Conservation (phyloP, 768 basidiomycete genomes). For the Scleroderma citrinum region DNA sequence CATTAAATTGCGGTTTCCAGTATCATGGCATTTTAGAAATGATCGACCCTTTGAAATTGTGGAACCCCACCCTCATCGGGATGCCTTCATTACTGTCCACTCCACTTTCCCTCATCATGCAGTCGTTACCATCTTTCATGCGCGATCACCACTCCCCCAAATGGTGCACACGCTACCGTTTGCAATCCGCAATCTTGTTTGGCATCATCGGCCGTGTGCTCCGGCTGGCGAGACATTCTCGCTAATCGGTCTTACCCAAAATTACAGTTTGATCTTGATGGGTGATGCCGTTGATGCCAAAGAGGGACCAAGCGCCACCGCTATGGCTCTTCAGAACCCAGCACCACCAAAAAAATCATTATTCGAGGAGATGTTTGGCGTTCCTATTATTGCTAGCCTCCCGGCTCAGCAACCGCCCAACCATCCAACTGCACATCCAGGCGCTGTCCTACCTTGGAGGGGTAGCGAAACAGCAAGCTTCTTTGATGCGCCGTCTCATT, state of each 20-base stretch:
- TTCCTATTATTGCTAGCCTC: conserved; percentile 51
- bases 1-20: conserved; percentile 31
- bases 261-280: conserved; percentile 61
- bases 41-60: conserved; percentile 35
- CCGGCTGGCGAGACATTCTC: conserved; percentile 37
- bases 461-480: conserved; percentile 40
- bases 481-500: conserved; percentile 68
- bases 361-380: conserved; percentile 89
- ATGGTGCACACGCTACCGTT: conserved; percentile 52
- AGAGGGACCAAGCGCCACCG: conserved; percentile 38
- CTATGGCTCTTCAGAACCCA: conserved; percentile 32
- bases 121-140: conserved; percentile 43
- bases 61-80: conserved; percentile 50
- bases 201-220: conserved; percentile 32
- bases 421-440: conserved; percentile 5
- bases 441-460: conserved; percentile 27
- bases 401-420: conserved; percentile 16
- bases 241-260: conserved; percentile 64
- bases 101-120: conserved; percentile 30
- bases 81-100: conserved; percentile 57
- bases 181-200: conserved; percentile 45
- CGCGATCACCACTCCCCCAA: conserved; percentile 40
- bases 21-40: conserved; percentile 51
- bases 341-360: conserved; percentile 47
- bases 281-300: conserved; percentile 49